Evolutionary conservation across 2,329 filamentous ascomycete species (phyloP), one percentile per base, ranked within the genome.

Genomic region (Neonectria ditissima): DNA sequence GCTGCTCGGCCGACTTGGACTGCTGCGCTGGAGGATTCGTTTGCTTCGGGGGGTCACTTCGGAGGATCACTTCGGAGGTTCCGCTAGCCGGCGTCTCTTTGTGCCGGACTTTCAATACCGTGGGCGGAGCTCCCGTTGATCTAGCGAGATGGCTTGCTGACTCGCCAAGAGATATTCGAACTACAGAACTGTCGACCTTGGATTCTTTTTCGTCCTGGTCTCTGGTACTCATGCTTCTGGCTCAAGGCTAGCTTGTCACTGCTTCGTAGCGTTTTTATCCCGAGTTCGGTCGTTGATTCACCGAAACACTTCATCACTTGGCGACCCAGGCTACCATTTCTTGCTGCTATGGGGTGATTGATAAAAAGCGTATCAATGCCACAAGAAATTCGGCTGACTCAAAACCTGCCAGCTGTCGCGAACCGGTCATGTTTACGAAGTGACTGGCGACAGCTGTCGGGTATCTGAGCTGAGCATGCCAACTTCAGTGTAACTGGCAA

Each of bases 11-110:
- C 5, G 11, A 6, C n/a, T 50, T 14, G 10, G 22, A 24, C 32
- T 30, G 43, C 32, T 30, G 43, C 55, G 28, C 22, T 53, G 51
- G 51, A 37, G 34, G 13, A 28, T 24, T 26, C 20, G 24, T 26
- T 26, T 26, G 24, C 30, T 56, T 56, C 43, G 54, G 43, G 13
- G 18, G 22, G 39, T 20, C 43, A 37, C 34, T 16, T 37, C 34
- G 34, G 34, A 37, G 34, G 5, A 18, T 16, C 52, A 43, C 43
- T 56, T 56, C 43, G 54, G 43, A 9, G 43, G 54, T 56, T 28
- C 54, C 54, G 54, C 43, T 37, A 34, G 20, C 22, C 44, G 11
- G 52, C 9, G 24, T 8, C 11, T 20, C 7, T 16, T 20, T 11
- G 8, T 26, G 24, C 26, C 24, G 16, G 45, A 28, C 28, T 55